A percentile compares a stretch with the other conserved stretches of the same genome.
Evolutionary conservation across 139 green algal species (phyloP).

Genomic region (Zygnema cylindricum): DNA sequence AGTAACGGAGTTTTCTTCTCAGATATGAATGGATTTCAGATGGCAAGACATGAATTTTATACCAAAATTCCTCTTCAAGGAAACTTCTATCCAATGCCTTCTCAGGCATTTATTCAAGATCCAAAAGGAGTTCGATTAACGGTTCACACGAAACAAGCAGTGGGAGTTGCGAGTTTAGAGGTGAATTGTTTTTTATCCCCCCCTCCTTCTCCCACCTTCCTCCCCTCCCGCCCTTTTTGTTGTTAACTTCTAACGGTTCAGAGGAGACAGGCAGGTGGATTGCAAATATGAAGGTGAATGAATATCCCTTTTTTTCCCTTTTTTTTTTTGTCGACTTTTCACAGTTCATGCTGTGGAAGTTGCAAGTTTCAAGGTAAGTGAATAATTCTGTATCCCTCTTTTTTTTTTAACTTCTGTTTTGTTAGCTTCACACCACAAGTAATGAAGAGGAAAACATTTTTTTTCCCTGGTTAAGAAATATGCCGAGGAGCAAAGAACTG

Average conservation of each 20-base stretch:
- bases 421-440: too few species aligned
- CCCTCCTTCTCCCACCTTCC: not conserved
- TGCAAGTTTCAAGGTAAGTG: too few species aligned
- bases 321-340: too few species aligned
- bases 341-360: too few species aligned
- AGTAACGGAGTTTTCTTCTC: conserved; percentile 22
- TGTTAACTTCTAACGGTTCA: not conserved
- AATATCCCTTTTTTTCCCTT: too few species aligned
- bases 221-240: not conserved
- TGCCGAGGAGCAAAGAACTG: too few species aligned
- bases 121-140: conserved; percentile 5
- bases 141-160: conserved; percentile 54
- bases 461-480: too few species aligned
- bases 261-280: too few species aligned
- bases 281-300: too few species aligned
- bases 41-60: conserved; percentile 34
- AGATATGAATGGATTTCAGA: conserved; percentile 56
- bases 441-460: too few species aligned
- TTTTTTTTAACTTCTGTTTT: too few species aligned
- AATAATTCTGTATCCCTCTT: too few species aligned
- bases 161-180: conserved; percentile 55
- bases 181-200: not conserved
- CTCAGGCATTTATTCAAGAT: conserved; percentile 48
- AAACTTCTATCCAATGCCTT: conserved; percentile 62
- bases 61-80: conserved; percentile 60